Percentiles rank a stretch among this genome's conserved stretches.
Conservation (phyloP, 192 early-diverging fungal genomes). For the Thamnidium elegans region DNA sequence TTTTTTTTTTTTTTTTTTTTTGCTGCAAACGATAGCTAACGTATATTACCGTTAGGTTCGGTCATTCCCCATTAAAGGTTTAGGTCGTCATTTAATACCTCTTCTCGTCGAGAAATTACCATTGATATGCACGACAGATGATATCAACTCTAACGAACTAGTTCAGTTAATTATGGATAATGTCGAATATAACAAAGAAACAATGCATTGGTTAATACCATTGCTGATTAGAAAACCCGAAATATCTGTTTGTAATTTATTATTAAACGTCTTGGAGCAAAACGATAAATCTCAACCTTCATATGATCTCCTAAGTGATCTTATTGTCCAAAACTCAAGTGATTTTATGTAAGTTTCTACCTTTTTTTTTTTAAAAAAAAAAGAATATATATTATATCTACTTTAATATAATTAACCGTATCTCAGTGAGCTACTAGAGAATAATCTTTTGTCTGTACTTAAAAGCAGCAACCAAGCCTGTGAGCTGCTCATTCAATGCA, state of each 20-base stretch:
- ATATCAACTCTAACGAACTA: background rate
- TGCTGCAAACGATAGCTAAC: background rate
- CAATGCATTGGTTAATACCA: background rate
- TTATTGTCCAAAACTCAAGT: background rate
- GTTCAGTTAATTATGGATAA: background rate
- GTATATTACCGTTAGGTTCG: background rate
- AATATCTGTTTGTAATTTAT: background rate
- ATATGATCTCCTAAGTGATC: background rate
- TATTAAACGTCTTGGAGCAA: background rate
- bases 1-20: no score
- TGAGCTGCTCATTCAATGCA: background rate
- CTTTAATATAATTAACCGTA: background rate
- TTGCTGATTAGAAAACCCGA: background rate
- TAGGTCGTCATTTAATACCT: background rate
- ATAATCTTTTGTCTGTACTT: background rate
- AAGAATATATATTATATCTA: no score
- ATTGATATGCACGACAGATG: background rate
- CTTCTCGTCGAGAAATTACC: background rate
- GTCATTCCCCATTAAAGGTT: background rate
- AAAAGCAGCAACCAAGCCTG: background rate
- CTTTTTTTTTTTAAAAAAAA: no score
- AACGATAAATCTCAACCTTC: background rate
- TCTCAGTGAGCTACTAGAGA: background rate
- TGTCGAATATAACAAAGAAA: background rate
- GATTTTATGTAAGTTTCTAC: background rate